Conservation (phyloP, 192 early-diverging fungal species). For the Coemansia sp. region DNA sequence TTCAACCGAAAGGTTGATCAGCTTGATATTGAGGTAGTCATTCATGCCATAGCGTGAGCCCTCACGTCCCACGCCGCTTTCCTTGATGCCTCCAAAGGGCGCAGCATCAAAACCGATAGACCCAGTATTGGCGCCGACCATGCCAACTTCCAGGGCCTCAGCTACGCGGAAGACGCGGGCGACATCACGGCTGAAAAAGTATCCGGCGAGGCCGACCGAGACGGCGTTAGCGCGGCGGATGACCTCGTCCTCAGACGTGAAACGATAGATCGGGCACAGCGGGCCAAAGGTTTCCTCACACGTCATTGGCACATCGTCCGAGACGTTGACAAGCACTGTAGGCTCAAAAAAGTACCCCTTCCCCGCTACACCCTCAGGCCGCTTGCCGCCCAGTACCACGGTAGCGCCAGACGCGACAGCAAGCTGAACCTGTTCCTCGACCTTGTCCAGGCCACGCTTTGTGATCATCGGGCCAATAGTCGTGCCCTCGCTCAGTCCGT, state of each 20-base stretch:
- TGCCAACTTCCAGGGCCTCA: slow-evolving; percentile 81
- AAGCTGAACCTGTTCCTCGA: slow-evolving; percentile 69
- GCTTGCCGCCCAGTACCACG: slow-evolving; percentile 67
- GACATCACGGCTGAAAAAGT: slow-evolving; percentile 82
- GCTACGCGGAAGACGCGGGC: slow-evolving; percentile 79
- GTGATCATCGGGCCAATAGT: slow-evolving; percentile 87
- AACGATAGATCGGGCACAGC: slow-evolving; percentile 76
- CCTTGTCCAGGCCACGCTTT: slow-evolving; percentile 68
- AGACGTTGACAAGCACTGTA: slow-evolving; percentile 77
- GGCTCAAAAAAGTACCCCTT: slow-evolving; percentile 83
- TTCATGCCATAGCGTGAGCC: slow-evolving; percentile 59
- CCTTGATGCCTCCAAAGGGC: slow-evolving; percentile 71
- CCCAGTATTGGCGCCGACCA: slow-evolving; percentile 90
- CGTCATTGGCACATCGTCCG: slow-evolving; percentile 68
- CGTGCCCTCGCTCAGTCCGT: slow-evolving; percentile 68
- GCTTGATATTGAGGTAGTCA: slow-evolving; percentile 55
- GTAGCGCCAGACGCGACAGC: slow-evolving; percentile 76
- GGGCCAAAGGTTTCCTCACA: slow-evolving; percentile 93
- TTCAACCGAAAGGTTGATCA: slow-evolving; percentile 29
- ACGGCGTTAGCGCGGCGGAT: slow-evolving; percentile 75
- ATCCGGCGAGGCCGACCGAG: slow-evolving; percentile 78
- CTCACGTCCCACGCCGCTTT: slow-evolving; percentile 64
- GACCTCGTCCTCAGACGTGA: slow-evolving; percentile 82
- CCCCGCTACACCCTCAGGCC: slow-evolving; percentile 9
- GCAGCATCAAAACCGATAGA: slow-evolving; percentile 56